phyloP scores from a whole-genome alignment of 148 eudicot species.

The Cornus florida region DNA sequence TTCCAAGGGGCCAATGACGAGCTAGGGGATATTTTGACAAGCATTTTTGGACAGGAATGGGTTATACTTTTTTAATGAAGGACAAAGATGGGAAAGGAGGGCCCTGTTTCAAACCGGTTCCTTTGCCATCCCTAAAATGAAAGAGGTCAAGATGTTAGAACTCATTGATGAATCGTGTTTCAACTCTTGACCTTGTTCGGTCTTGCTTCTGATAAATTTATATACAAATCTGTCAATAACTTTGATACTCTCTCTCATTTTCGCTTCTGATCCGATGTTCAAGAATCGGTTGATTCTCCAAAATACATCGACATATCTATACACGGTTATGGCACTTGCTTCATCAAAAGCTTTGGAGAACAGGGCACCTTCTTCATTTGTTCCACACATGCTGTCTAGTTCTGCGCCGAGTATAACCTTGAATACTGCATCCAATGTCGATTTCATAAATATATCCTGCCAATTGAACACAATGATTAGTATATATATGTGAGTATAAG shows the following conservation, averaged over 20 bases:
- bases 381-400: slow-evolving; percentile 23
- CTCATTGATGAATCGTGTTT: slow-evolving; percentile 6
- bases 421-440: slow-evolving; percentile 30
- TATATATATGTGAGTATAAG: too few relatives aligned
- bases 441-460: slow-evolving; percentile 40
- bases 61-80: too few relatives aligned
- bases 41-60: too few relatives aligned
- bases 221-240: slow-evolving; percentile 27
- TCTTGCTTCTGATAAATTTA: slow-evolving; percentile 30
- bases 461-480: background rate
- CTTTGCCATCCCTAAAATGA: too few relatives aligned
- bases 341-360: slow-evolving; percentile 40
- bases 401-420: slow-evolving; percentile 38
- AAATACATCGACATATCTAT: slow-evolving; percentile 27
- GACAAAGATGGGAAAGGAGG: too few relatives aligned
- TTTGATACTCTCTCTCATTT: slow-evolving; percentile 21
- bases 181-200: slow-evolving; percentile 13
- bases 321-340: slow-evolving; percentile 31
- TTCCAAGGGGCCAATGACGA: too few relatives aligned
- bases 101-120: too few relatives aligned
- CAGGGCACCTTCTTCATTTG: slow-evolving; percentile 17
- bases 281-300: slow-evolving; percentile 34
- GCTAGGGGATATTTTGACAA: too few relatives aligned
- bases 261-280: slow-evolving; percentile 39
- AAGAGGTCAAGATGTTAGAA: background rate